phyloP scores from a whole-genome alignment of 441 rosid species.

The Gossypium armourianum region DNA sequence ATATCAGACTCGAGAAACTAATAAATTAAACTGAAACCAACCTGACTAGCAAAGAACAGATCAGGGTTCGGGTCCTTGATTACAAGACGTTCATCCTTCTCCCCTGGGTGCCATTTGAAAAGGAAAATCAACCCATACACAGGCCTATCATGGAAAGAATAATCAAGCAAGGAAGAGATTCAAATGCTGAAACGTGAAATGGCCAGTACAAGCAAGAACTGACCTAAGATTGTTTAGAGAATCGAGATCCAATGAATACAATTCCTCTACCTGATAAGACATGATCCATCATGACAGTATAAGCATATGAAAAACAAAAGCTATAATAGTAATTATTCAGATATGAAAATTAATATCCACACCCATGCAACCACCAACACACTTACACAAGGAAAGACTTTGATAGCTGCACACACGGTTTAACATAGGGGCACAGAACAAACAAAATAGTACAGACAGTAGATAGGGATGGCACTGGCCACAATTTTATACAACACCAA shows the following conservation, averaged over 20 bases:
- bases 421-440: neutral
- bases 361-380: neutral
- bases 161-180: neutral
- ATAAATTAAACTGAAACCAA: conserved; percentile 16
- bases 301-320: neutral
- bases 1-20: neutral
- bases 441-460: neutral
- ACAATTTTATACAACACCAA: neutral
- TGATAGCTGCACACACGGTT: neutral
- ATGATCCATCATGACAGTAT: conserved; percentile 10
- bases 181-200: neutral
- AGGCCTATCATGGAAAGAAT: conserved; percentile 45
- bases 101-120: conserved; percentile 94
- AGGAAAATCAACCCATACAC: conserved; percentile 87
- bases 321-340: neutral
- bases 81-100: conserved; percentile 70
- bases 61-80: conserved; percentile 66
- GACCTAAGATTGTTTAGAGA: conserved; percentile 75
- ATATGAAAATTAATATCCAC: neutral
- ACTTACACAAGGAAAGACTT: neutral
- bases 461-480: neutral
- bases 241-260: conserved; percentile 84
- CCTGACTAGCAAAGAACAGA: conserved; percentile 90
- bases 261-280: conserved; percentile 67
- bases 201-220: conserved; percentile 14